Percentiles rank a stretch among this genome's conserved stretches.
phyloP scores from a whole-genome alignment of 1,139 yeast species.

The Candida neerlandica region DNA sequence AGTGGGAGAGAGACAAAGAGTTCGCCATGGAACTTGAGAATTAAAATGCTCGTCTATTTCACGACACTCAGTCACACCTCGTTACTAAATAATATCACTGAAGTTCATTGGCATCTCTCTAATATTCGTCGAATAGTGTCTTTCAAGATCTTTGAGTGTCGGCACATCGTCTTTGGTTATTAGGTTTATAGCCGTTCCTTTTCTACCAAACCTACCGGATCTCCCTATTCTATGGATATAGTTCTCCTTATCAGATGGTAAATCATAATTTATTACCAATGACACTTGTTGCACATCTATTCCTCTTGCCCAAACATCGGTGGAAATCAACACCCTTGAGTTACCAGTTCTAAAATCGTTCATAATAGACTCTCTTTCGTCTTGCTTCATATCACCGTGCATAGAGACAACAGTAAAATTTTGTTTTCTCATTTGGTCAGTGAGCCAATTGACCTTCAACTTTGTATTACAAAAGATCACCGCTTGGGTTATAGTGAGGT shows the following conservation, averaged over 20 bases:
- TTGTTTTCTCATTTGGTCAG: slow-evolving; percentile 73
- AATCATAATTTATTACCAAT: slow-evolving; percentile 86
- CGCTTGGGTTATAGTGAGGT: slow-evolving; percentile 93
- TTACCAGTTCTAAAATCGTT: slow-evolving; percentile 77
- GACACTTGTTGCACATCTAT: slow-evolving; percentile 98
- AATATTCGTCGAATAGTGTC: slow-evolving; percentile 74
- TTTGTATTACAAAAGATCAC: slow-evolving; percentile 95
- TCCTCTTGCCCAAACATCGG: slow-evolving; percentile 98
- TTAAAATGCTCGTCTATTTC: background rate
- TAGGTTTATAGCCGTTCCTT: slow-evolving; percentile 92
- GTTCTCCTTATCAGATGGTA: slow-evolving; percentile 84
- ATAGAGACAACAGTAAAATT: slow-evolving; percentile 89
- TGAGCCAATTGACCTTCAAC: slow-evolving; percentile 88
- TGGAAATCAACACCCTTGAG: slow-evolving; percentile 84
- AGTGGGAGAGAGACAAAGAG: too few species aligned
- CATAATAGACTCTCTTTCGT: slow-evolving; percentile 88
- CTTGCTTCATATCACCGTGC: slow-evolving; percentile 98
- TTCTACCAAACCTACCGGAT: slow-evolving; percentile 93
- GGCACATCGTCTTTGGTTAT: slow-evolving; percentile 69
- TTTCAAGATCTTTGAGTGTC: slow-evolving; percentile 69
- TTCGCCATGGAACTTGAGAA: too few species aligned
- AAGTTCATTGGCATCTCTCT: slow-evolving; percentile 87
- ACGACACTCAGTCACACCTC: too few species aligned
- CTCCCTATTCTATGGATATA: slow-evolving; percentile 94
- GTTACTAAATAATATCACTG: slow-evolving; percentile 41